A percentile compares a stretch with the other conserved stretches of the same genome.
These are phyloP conservation scores for Phlebiopsis flavidoalba DNA, from an alignment of 768 basidiomycete species.

Conservation along the genomic window DNA sequence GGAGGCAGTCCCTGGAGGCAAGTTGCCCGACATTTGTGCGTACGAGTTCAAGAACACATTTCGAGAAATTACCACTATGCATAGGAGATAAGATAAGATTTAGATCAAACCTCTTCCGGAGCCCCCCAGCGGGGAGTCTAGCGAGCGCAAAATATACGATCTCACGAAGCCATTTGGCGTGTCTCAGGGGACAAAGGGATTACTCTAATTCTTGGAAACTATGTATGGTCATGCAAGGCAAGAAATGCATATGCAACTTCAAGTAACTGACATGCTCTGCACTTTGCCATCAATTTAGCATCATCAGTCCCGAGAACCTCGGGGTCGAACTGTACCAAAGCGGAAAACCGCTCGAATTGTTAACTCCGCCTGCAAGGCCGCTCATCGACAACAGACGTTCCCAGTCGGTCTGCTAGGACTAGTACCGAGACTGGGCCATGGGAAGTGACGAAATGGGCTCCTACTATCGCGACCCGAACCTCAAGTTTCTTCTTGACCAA, in stretches of 20 bases:
- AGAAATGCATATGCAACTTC: no score
- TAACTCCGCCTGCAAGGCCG: background rate
- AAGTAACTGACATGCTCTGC: no score
- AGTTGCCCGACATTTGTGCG: background rate
- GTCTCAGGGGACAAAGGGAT: no score
- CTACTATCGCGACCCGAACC: slow-evolving; percentile 1
- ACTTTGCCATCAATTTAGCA: no score
- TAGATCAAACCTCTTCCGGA: no score
- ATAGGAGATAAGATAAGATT: background rate
- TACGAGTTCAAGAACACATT: background rate
- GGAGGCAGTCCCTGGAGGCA: slow-evolving; percentile 45
- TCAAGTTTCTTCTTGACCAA: background rate
- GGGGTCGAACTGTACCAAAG: background rate
- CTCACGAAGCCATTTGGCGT: no score
- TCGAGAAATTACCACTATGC: background rate
- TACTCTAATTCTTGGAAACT: no score
- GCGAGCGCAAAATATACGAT: no score
- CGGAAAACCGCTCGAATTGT: background rate
- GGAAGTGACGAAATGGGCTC: slow-evolving; percentile 4
- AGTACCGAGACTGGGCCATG: slow-evolving; percentile 2
- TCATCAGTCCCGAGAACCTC: background rate
- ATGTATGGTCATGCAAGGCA: no score
- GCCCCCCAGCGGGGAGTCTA: no score
- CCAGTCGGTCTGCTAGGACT: background rate
- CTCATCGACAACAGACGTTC: background rate